These are phyloP conservation scores for Agrocybe pediades DNA, from an alignment of 768 basidiomycete species.

Conservation along the genomic window DNA sequence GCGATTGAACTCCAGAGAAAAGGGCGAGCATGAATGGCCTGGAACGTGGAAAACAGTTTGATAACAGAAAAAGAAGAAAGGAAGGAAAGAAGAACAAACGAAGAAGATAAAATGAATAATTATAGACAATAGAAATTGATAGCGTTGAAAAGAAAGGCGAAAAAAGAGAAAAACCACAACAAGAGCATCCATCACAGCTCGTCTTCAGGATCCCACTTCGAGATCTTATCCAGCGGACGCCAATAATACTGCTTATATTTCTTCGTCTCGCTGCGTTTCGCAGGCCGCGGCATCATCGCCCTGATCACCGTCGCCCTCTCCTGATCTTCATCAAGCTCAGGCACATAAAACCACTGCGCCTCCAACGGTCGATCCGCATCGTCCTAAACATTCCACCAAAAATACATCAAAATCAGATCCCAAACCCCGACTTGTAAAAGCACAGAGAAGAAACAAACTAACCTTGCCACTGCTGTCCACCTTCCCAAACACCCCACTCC, in stretches of 20 bases:
- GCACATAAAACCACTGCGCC: conserved; percentile 77
- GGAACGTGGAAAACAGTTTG: background rate
- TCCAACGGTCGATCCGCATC: conserved; percentile 53
- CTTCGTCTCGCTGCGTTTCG: conserved; percentile 76
- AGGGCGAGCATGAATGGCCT: too few relatives aligned
- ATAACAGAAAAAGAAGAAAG: background rate
- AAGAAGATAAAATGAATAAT: background rate
- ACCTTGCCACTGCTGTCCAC: conserved; percentile 69
- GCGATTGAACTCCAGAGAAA: too few relatives aligned
- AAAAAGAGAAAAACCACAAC: background rate
- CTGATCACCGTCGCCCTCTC: conserved; percentile 69
- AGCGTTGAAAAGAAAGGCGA: background rate
- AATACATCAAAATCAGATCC: background rate
- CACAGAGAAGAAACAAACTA: conserved; percentile 19
- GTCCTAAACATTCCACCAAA: conserved; percentile 38
- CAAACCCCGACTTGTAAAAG: background rate
- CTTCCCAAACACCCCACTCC: conserved; percentile 69
- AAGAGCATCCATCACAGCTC: conserved; percentile 35
- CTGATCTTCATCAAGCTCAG: conserved; percentile 68
- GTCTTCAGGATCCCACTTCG: conserved; percentile 76
- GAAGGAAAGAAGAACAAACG: background rate
- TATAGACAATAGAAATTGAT: background rate
- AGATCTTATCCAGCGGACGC: conserved; percentile 69
- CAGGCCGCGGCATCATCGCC: conserved; percentile 76
- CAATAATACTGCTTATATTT: conserved; percentile 88